Conservation (phyloP, 2,329 filamentous ascomycete species). For the Pseudohalonectria lignicola region DNA sequence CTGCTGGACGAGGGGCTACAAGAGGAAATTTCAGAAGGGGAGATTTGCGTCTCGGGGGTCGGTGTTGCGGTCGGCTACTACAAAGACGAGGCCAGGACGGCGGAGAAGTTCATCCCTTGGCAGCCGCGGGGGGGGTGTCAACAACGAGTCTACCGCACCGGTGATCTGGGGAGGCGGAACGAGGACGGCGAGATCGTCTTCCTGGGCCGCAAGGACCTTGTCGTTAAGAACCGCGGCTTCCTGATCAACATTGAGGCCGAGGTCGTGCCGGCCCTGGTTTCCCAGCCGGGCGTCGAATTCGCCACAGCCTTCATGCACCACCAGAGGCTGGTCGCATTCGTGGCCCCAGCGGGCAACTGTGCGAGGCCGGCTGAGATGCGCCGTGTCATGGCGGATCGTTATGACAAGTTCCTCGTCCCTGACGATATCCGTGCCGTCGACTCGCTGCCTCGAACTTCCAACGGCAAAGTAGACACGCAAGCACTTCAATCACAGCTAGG, state of each 20-base stretch:
- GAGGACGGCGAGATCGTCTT: conserved; percentile 10
- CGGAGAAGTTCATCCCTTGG: not conserved
- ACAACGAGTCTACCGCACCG: conserved; percentile 3
- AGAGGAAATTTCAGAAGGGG: not conserved
- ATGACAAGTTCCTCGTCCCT: not conserved
- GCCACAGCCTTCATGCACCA: conserved; percentile 11
- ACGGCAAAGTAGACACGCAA: not conserved
- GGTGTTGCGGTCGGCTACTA: not conserved
- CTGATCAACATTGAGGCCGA: conserved; percentile 22
- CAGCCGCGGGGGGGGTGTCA: not conserved
- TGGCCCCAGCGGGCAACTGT: conserved; percentile 1
- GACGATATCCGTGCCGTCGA: not conserved
- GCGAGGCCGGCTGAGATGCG: not conserved
- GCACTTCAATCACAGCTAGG: too few species aligned
- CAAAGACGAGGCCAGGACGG: not conserved
- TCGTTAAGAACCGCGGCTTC: conserved; percentile 22
- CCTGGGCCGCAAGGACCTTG: conserved; percentile 14
- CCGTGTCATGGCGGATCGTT: not conserved
- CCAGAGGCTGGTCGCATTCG: conserved; percentile 9
- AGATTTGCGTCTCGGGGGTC: not conserved
- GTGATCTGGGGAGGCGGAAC: conserved; percentile 1
- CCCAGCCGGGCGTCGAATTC: conserved; percentile 5
- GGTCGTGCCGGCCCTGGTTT: conserved; percentile 15
- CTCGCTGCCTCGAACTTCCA: not conserved
- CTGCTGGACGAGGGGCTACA: not conserved